These are phyloP conservation scores for Beauveria rudraprayagi DNA, from an alignment of 2,329 filamentous ascomycete genomes.

Conservation along the genomic window DNA sequence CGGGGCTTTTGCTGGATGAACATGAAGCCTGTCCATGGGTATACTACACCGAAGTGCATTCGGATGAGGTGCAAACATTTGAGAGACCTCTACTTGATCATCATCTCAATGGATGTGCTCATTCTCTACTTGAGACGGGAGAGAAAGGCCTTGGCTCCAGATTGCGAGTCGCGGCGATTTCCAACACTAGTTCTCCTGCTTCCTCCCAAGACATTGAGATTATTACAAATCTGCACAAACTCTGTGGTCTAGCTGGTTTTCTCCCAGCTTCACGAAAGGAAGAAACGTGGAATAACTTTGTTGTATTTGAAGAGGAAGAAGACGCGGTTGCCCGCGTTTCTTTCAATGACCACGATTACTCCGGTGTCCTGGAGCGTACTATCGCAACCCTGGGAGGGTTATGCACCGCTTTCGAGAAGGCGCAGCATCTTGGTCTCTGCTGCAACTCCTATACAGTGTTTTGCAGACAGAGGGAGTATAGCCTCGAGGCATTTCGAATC, in stretches of 20 bases:
- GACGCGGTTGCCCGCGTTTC: not conserved
- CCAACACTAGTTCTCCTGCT: not conserved
- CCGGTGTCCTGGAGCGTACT: not conserved
- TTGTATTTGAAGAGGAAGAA: not conserved
- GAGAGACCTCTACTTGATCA: not conserved
- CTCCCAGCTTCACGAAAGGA: not conserved
- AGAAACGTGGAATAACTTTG: not conserved
- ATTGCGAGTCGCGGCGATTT: not conserved
- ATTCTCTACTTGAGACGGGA: not conserved
- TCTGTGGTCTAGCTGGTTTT: not conserved
- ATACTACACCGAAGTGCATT: not conserved
- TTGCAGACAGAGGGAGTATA: not conserved
- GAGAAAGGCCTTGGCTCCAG: no score
- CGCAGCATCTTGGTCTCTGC: not conserved
- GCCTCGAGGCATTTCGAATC: not conserved
- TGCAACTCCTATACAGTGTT: not conserved
- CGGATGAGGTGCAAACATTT: rapidly evolving
- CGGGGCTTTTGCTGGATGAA: not conserved
- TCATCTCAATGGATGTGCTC: not conserved
- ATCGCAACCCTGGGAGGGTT: not conserved
- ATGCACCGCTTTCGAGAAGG: not conserved
- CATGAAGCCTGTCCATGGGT: not conserved
- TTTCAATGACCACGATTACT: rapidly evolving
- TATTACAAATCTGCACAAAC: not conserved
- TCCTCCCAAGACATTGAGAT: not conserved